Conservation (phyloP, 2,329 filamentous ascomycete genomes). For the Aspergillus aculeatinus region DNA sequence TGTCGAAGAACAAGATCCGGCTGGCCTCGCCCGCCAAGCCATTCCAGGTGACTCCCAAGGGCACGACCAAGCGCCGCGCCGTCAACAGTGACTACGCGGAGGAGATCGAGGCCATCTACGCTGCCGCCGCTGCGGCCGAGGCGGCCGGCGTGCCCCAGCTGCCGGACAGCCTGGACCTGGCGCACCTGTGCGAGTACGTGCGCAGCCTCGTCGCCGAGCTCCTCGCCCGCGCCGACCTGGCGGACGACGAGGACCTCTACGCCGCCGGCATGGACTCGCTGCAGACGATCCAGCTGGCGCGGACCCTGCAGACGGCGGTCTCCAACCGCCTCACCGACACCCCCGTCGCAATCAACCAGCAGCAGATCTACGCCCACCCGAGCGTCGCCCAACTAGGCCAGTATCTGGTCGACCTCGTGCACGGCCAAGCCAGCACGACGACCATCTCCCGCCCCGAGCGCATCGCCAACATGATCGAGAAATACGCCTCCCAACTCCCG, state of each 20-base stretch:
- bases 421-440: neutral
- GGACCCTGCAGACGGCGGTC: slow-evolving; percentile 9
- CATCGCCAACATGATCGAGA: slow-evolving; percentile 3
- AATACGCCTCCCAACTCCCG: slow-evolving; percentile 3
- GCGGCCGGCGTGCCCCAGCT: neutral
- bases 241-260: slow-evolving; percentile 22
- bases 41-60: slow-evolving; percentile 49
- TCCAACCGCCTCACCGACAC: neutral
- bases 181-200: slow-evolving; percentile 12
- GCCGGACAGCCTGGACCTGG: slow-evolving; percentile 5
- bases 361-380: slow-evolving; percentile 10
- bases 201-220: slow-evolving; percentile 13
- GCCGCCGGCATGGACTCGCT: slow-evolving; percentile 29
- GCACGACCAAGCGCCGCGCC: slow-evolving; percentile 44
- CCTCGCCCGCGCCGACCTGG: slow-evolving; percentile 14
- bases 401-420: neutral
- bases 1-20: slow-evolving; percentile 45
- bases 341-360: neutral
- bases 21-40: slow-evolving; percentile 45
- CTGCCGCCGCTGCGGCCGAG: slow-evolving; percentile 1
- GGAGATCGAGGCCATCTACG: slow-evolving; percentile 52
- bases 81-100: slow-evolving; percentile 43
- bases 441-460: slow-evolving; percentile 2
- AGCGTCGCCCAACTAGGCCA: slow-evolving; percentile 1
- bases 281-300: slow-evolving; percentile 25